Conservation (phyloP, 495 filamentous ascomycete species). For the Tuber brumale region DNA sequence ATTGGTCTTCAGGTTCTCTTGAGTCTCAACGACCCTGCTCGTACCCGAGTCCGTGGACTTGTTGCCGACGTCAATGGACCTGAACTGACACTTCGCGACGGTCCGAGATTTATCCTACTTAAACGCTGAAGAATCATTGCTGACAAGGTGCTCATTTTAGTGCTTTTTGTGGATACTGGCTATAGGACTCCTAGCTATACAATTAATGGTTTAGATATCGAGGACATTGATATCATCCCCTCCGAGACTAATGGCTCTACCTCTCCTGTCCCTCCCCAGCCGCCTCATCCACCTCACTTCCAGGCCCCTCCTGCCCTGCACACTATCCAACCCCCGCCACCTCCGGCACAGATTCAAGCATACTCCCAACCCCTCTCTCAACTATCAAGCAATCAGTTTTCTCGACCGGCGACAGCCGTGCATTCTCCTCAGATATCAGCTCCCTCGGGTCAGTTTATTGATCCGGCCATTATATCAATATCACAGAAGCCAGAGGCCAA, state of each 20-base stretch:
- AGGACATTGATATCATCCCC: conserved; percentile 51
- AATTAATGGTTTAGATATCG: conserved; percentile 53
- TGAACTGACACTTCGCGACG: conserved; percentile 69
- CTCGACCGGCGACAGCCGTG: conserved; percentile 18
- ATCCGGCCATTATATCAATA: conserved; percentile 49
- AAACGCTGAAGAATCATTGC: conserved; percentile 19
- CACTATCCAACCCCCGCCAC: conserved; percentile 9
- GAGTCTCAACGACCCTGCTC: conserved; percentile 61
- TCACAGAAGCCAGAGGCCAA: conserved; percentile 21
- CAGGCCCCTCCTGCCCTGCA: conserved; percentile 5
- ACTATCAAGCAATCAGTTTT: conserved; percentile 14
- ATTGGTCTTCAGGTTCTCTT: conserved; percentile 73
- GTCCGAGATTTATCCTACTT: conserved; percentile 36
- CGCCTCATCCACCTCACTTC: conserved; percentile 9
- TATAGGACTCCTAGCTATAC: conserved; percentile 48
- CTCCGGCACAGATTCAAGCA: conserved; percentile 7
- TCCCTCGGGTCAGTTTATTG: conserved; percentile 45
- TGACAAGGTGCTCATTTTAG: conserved; percentile 32
- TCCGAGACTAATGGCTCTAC: conserved; percentile 20
- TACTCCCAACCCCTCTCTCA: conserved; percentile 24
- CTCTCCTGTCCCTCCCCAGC: conserved; percentile 32
- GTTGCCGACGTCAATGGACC: conserved; percentile 67
- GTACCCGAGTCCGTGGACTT: conserved; percentile 62
- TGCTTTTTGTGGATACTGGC: conserved; percentile 39
- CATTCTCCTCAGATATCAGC: conserved; percentile 16